Evolutionary conservation across 352 stramenopile genomes (phyloP), one percentile per base, ranked within the genome.

Genomic region (Saprolegnia parasitica): DNA sequence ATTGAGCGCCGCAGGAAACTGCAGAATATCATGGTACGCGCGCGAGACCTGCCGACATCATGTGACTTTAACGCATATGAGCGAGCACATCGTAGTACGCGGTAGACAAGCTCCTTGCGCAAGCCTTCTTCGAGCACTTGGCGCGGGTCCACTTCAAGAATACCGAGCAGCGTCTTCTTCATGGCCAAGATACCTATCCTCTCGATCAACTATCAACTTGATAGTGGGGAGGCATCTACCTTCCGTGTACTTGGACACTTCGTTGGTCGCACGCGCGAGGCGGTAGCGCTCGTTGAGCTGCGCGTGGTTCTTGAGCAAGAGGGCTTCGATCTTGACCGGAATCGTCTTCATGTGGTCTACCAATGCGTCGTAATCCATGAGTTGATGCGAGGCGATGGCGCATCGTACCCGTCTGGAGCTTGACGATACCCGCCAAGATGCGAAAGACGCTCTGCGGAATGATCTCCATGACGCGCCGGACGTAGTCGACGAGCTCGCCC

Each of bases 201-300:
- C 55, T 1, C 21, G 4, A 68, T 29, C 16, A 1, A 4, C 4
- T 35, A 54, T 39, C 21, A 66, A 72, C 23, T 24, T 56, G 23
- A 35, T 65, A 0, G 49, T 16, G 56, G 2, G 10, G 37, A 73
- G 26, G 54, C 35, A 52, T 67, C n/a, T 63, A 74, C 84, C 95
- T 77, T 98, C 90, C 0, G 93, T 97, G 76, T 98, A 98, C 68
- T 98, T 96, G 54, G 88, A 97, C 66, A 98, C 90, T 78, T 98
- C 86, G 70, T 98, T 96, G 13, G 95, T 97, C 21, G 95, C 90
- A 56, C 93, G 89, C 1, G 93, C 86, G 37, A 98, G 79, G 52
- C 96, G 85, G 75, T 97, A 98, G 23, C 94, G 92, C 63, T 96
- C 86, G 62, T 96, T 95, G 9, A 97, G 74, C 73, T 98, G 92